phyloP scores from a whole-genome alignment of 331 rosid species.

The Rosa hybrid region DNA sequence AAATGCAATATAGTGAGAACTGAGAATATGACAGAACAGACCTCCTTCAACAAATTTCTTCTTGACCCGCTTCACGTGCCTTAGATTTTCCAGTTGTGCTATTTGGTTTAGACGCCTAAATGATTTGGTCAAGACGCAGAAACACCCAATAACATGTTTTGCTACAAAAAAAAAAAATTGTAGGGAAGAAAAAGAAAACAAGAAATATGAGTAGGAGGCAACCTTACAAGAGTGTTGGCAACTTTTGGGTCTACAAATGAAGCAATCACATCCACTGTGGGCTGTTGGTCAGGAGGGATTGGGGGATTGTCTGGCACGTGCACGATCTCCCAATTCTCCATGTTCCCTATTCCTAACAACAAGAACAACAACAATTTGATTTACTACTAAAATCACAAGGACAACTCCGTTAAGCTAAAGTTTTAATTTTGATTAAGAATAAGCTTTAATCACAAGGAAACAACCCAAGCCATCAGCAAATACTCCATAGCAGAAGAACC shows the following conservation, averaged over 20 bases:
- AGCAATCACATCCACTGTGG: conserved; percentile 68
- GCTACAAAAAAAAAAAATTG: neutral
- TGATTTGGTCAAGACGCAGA: neutral
- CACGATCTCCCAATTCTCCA: conserved; percentile 42
- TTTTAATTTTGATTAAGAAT: neutral
- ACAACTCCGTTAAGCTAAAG: neutral
- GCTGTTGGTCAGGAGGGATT: conserved; percentile 58
- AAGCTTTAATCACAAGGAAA: neutral
- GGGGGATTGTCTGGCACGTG: conserved; percentile 65
- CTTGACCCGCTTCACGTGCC: conserved; percentile 73
- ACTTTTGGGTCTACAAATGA: conserved; percentile 60
- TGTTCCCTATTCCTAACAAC: neutral
- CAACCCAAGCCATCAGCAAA: no score
- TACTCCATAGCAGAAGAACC: no score
- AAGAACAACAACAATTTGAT: no score
- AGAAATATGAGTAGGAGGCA: neutral
- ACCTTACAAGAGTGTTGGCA: conserved; percentile 80
- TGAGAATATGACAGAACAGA: neutral
- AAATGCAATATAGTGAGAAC: neutral
- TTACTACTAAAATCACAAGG: no score
- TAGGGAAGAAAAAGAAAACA: neutral
- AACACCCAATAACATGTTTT: neutral
- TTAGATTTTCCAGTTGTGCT: conserved; percentile 66
- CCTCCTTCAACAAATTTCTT: conserved; percentile 66
- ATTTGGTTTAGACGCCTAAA: conserved; percentile 64